Conservation (phyloP, 2,329 filamentous ascomycete genomes). For the Chaetomium sp. region DNA sequence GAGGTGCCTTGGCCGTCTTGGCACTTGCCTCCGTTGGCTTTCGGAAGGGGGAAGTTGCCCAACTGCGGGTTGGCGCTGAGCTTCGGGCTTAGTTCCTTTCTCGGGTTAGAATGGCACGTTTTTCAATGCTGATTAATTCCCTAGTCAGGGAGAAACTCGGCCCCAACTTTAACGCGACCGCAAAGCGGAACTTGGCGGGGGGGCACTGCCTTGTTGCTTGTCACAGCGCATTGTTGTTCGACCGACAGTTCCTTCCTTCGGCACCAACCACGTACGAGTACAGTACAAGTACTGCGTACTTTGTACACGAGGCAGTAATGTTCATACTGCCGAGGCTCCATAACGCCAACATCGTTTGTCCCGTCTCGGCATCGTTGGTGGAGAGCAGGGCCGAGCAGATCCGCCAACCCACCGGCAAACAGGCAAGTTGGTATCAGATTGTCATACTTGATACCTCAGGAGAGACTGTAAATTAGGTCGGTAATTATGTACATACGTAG, state of each 20-base stretch:
- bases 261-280: background rate
- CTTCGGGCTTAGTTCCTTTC: conserved; percentile 16
- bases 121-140: conserved; percentile 20
- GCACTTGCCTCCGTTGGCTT: conserved; percentile 7
- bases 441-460: background rate
- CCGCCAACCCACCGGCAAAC: background rate
- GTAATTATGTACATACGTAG: no score
- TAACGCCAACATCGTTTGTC: background rate
- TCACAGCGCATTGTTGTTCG: background rate
- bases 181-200: conserved; percentile 1
- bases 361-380: no score
- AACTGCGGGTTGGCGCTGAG: conserved; percentile 10
- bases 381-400: background rate
- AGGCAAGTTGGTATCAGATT: background rate
- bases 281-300: background rate
- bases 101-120: conserved; percentile 8
- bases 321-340: background rate
- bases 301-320: no score
- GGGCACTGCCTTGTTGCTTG: background rate
- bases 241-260: background rate
- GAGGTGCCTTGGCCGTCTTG: conserved; percentile 13
- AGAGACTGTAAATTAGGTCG: background rate
- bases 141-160: conserved; percentile 2
- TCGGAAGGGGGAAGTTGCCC: background rate
- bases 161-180: conserved; percentile 23